Evolutionary conservation across 345 rosid species (phyloP), one percentile per base, ranked within the genome.

Genomic region (Erodium maritimum): DNA sequence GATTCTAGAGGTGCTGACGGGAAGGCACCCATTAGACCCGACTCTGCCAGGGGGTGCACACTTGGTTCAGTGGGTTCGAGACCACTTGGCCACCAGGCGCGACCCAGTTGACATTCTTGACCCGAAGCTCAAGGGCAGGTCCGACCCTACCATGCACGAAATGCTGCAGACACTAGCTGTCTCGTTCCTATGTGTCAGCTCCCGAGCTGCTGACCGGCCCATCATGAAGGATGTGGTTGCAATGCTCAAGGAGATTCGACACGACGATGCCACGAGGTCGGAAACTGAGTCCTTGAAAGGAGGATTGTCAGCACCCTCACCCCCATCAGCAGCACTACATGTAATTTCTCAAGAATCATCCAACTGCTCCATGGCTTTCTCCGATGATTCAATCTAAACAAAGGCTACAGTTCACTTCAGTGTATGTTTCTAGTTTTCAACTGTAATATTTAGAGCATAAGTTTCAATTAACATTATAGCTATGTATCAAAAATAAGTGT

Each of bases 1-100:
- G 25, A 58, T 93, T 16, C 61, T 93, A 11, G 99, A 93, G 73
- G 86, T 89, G 19, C 70, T 89, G 66, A 88, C 94, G 17, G 96
- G 96, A 50, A 81, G 89, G 70, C 98, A 91, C 67, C 98, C 98
- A 21, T 56, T 91, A 25, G 96, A 91, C 64, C 95, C 98, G 60
- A 80, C 84, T 50, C 71, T 91, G 67, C 84, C 95, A 0, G 85
- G 89, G 18, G 91, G 95, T 60, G 85, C 87, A 62, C 76, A 78
- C 64, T 66, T 88, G 79, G 94, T 84, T 58, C 94, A 88, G 56
- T 91, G 98, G 98, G 94, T 80, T 10, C 74, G 80, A 53, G 96
- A 83, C 65, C 95, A 84, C 64, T 71, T 83, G 46, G 81, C 85
- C n/a, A 77, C 72, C 57, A 81, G 76, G 67, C 77, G 63, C 61